phyloP scores from a whole-genome alignment of 1,284 basidiomycete species.

The Irpex lacteus region DNA sequence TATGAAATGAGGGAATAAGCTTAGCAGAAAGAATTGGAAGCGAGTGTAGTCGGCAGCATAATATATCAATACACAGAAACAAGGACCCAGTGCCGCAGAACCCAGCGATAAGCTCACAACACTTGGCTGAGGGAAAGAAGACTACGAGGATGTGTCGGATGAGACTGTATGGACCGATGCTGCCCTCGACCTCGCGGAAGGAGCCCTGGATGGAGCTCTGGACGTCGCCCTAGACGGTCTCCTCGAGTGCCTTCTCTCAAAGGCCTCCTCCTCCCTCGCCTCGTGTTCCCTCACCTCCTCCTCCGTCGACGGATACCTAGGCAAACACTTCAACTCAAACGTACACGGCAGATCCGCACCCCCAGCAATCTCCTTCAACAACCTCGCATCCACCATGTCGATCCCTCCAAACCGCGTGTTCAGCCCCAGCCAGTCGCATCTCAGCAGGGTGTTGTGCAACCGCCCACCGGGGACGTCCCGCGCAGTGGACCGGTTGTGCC shows the following conservation, averaged over 20 bases:
- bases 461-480: slow-evolving; percentile 64
- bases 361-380: slow-evolving; percentile 40
- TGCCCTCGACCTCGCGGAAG: slow-evolving; percentile 4
- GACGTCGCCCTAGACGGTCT: slow-evolving; percentile 6
- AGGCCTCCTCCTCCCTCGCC: slow-evolving; percentile 22
- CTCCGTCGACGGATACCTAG: slow-evolving; percentile 44
- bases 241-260: slow-evolving; percentile 3
- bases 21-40: neutral
- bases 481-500: slow-evolving; percentile 60
- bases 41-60: neutral
- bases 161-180: slow-evolving; percentile 11
- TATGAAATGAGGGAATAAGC: neutral
- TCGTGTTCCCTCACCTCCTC: slow-evolving; percentile 45
- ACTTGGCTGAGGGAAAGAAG: too few relatives aligned
- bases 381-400: slow-evolving; percentile 36
- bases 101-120: neutral
- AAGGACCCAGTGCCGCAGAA: neutral
- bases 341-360: slow-evolving; percentile 54
- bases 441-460: slow-evolving; percentile 56
- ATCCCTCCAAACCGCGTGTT: slow-evolving; percentile 63
- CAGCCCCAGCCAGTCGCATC: slow-evolving; percentile 60
- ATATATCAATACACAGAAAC: too few relatives aligned
- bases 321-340: slow-evolving; percentile 55
- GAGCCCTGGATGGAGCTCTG: slow-evolving; percentile 16
- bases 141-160: neutral